Conservation (phyloP, 495 filamentous ascomycete genomes). For the Oleoguttula mirabilis region DNA sequence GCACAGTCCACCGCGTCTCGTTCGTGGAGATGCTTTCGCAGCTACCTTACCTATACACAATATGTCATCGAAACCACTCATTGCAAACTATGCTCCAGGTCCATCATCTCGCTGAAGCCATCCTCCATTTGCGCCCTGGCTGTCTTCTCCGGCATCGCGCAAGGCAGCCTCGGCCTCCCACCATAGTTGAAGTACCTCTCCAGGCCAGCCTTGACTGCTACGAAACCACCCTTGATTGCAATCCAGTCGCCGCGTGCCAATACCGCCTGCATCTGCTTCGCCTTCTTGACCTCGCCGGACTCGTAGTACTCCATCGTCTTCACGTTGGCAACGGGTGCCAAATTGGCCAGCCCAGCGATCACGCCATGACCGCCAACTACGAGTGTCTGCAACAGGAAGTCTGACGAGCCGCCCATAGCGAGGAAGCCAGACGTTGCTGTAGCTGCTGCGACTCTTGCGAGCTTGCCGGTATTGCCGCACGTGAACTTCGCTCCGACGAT, state of each 20-base stretch:
- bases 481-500: slow-evolving; percentile 87
- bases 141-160: slow-evolving; percentile 53
- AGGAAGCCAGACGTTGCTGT: slow-evolving; percentile 47
- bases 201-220: slow-evolving; percentile 72
- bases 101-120: slow-evolving; percentile 62
- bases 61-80: not conserved
- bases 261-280: slow-evolving; percentile 63
- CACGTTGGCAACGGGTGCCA: slow-evolving; percentile 67
- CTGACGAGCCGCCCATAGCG: slow-evolving; percentile 76
- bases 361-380: slow-evolving; percentile 76
- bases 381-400: slow-evolving; percentile 78
- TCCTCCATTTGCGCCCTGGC: slow-evolving; percentile 52
- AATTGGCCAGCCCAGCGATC: slow-evolving; percentile 74
- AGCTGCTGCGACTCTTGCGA: slow-evolving; percentile 55
- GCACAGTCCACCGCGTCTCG: too few relatives aligned
- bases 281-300: slow-evolving; percentile 56
- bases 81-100: slow-evolving; percentile 43
- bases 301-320: slow-evolving; percentile 60
- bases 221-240: slow-evolving; percentile 73
- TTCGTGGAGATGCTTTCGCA: too few relatives aligned
- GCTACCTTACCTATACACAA: too few relatives aligned
- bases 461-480: slow-evolving; percentile 88
- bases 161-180: slow-evolving; percentile 61
- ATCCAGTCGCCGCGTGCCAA: slow-evolving; percentile 79
- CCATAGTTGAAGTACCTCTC: slow-evolving; percentile 68